phyloP scores from a whole-genome alignment of 441 rosid species.

The Populus tomentosa region DNA sequence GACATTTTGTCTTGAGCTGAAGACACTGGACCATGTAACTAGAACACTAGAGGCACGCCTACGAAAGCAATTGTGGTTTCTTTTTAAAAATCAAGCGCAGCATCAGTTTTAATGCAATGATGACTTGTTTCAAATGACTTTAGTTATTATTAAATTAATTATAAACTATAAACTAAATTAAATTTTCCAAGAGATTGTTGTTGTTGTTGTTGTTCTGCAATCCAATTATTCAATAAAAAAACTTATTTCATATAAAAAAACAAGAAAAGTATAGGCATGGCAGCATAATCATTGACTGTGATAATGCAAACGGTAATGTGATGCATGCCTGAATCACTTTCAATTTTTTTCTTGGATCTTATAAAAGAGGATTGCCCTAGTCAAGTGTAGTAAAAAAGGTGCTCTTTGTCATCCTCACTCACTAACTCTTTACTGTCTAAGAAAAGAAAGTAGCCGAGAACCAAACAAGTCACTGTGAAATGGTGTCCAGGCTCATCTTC shows the following conservation, averaged over 20 bases:
- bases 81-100: too few species aligned
- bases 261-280: neutral
- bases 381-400: neutral
- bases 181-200: neutral
- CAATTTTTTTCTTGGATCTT: neutral
- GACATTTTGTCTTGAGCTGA: neutral
- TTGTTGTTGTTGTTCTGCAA: neutral
- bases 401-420: neutral
- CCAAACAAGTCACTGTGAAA: neutral
- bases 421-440: neutral
- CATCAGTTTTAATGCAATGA: neutral
- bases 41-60: neutral
- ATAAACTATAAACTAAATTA: too few species aligned
- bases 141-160: too few species aligned
- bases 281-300: neutral
- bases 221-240: neutral
- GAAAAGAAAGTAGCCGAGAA: neutral
- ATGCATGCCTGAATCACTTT: slow-evolving; percentile 6
- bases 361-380: neutral
- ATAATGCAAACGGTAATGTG: slow-evolving; percentile 5
- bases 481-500: slow-evolving; percentile 10
- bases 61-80: neutral
- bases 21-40: neutral
- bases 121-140: neutral
- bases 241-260: neutral